Evolutionary conservation across 768 basidiomycete species (phyloP).

Genomic region (Hirschioporus abietinus): DNA sequence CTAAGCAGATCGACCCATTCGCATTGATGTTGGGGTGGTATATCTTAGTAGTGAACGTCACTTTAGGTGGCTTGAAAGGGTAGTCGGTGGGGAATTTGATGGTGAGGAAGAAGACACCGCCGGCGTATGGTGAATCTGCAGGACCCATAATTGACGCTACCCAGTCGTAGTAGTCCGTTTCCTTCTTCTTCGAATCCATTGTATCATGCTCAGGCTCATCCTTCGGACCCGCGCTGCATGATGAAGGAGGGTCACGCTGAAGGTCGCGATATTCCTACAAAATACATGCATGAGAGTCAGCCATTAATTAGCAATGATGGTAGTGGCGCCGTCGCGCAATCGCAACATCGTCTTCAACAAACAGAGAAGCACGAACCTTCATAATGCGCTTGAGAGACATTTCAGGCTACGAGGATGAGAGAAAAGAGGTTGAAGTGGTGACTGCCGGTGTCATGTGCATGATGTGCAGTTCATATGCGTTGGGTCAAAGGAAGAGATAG

Average conservation of each 20-base stretch:
- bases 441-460: neutral
- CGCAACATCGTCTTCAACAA: conserved; percentile 3
- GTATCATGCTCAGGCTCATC: conserved; percentile 65
- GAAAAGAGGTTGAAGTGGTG: neutral
- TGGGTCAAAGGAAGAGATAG: neutral
- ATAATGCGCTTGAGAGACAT: conserved; percentile 99
- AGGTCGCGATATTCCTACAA: conserved; percentile 96
- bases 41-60: conserved; percentile 99
- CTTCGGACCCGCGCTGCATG: conserved; percentile 97
- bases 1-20: conserved; percentile 97
- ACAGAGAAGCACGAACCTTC: conserved; percentile 58
- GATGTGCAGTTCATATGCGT: neutral
- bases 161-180: conserved; percentile 99
- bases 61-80: conserved; percentile 99
- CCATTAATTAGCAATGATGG: conserved; percentile 10
- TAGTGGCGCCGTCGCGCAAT: conserved; percentile 8
- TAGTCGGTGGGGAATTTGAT: conserved; percentile 96
- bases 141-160: conserved; percentile 99
- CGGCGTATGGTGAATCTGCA: conserved; percentile 96
- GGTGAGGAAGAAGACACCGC: conserved; percentile 98
- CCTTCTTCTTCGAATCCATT: too few relatives aligned
- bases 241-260: conserved; percentile 98
- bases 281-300: conserved; percentile 4
- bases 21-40: conserved; percentile 99
- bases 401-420: conserved; percentile 8